Conservation (phyloP, 257 asterid genomes). For the Nicotiana otophora region DNA sequence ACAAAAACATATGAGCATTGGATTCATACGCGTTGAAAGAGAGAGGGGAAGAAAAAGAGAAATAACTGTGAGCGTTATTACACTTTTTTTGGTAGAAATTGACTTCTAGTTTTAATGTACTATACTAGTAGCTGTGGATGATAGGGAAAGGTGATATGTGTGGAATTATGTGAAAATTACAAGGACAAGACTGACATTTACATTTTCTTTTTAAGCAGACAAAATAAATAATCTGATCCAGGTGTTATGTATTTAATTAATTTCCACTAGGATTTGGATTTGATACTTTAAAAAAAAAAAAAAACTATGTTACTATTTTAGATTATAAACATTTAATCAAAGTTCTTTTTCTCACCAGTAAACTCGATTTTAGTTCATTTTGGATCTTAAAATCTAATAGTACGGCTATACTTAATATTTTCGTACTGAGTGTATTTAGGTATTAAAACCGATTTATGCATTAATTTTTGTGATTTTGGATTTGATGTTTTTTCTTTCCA, state of each 20-base stretch:
- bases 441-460: too few species aligned
- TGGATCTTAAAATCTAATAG: too few species aligned
- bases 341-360: too few species aligned
- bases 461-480: too few species aligned
- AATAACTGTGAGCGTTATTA: background rate
- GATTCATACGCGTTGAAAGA: conserved; percentile 19
- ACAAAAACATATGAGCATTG: conserved; percentile 21
- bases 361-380: too few species aligned
- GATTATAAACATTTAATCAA: too few species aligned
- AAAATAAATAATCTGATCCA: background rate
- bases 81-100: background rate
- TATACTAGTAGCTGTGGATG: background rate
- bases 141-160: background rate
- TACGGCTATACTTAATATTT: too few species aligned
- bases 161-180: background rate
- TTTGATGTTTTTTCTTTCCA: too few species aligned
- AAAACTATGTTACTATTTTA: too few species aligned
- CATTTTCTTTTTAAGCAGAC: background rate
- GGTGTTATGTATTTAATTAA: background rate
- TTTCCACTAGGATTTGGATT: background rate
- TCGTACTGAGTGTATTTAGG: too few species aligned
- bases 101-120: background rate
- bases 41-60: background rate
- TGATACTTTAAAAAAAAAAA: background rate
- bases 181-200: background rate